Percentiles rank a stretch among this genome's conserved stretches.
Conservation (phyloP, 176 grass and related monocot species). For the Hordeum marinum region DNA sequence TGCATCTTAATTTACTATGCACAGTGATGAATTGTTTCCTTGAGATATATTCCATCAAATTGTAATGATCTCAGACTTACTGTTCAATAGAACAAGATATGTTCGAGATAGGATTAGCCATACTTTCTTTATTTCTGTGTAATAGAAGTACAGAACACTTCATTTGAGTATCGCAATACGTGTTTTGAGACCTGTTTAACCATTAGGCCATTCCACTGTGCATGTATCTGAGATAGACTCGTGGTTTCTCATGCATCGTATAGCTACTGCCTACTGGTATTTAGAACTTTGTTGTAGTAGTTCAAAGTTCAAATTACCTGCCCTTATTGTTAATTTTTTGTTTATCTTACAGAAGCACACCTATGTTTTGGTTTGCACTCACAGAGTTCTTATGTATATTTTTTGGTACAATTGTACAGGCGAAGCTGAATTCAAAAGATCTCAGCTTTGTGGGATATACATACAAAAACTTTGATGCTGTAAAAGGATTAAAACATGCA, state of each 20-base stretch:
- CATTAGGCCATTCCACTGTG: background rate
- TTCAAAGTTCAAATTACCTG: background rate
- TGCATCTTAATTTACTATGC: background rate
- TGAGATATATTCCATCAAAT: slow-evolving; percentile 5
- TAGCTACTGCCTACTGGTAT: background rate
- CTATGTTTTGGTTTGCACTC: slow-evolving; percentile 2
- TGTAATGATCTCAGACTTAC: background rate
- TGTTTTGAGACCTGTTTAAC: background rate
- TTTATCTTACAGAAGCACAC: background rate
- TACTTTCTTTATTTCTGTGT: background rate
- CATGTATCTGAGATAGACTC: background rate
- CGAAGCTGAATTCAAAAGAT: slow-evolving; percentile 82
- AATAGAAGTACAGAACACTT: background rate
- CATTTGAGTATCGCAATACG: background rate
- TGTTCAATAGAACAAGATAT: background rate
- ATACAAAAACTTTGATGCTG: slow-evolving; percentile 98
- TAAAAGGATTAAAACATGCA: slow-evolving; percentile 78
- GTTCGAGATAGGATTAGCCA: background rate
- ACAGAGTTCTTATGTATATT: slow-evolving; percentile 1
- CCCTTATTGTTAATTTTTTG: background rate
- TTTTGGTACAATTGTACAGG: slow-evolving; percentile 41
- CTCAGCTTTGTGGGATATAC: slow-evolving; percentile 98
- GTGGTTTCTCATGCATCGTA: background rate
- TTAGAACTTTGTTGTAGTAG: background rate
- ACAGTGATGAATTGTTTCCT: slow-evolving; percentile 4